Percentiles rank a stretch among this genome's conserved stretches.
Conservation (phyloP, 164 flowering plant genomes). For the Taxillus chinensis region DNA sequence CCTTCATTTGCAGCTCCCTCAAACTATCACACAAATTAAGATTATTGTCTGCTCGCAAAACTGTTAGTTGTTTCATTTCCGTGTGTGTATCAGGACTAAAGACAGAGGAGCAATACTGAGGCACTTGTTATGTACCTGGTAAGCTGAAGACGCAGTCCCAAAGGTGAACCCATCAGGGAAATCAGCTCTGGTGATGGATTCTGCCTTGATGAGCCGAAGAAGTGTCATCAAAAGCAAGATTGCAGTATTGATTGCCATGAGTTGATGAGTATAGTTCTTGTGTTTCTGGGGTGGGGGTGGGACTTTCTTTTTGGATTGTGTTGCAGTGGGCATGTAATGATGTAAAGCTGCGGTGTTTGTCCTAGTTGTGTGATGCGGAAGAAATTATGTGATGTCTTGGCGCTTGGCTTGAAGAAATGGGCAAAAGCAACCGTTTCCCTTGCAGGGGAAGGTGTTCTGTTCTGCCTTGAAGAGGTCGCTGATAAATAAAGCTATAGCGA, state of each 20-base stretch:
- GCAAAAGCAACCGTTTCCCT: no score
- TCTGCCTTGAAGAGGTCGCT: no score
- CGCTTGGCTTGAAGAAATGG: no score
- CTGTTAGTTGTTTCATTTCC: background rate
- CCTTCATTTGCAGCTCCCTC: conserved; percentile 89
- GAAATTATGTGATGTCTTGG: no score
- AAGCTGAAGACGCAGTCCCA: conserved; percentile 92
- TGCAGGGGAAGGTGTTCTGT: no score
- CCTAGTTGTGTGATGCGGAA: no score
- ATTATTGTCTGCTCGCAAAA: background rate
- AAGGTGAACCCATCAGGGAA: conserved; percentile 68
- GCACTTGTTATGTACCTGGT: conserved; percentile 37
- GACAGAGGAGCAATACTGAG: background rate
- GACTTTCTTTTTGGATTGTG: no score
- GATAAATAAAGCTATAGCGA: no score
- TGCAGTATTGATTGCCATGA: conserved; percentile 12
- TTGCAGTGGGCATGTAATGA: no score
- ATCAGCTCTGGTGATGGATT: conserved; percentile 49
- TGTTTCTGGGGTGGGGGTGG: no score
- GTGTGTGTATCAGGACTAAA: background rate
- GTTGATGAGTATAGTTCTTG: background rate
- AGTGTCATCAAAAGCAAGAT: conserved; percentile 8
- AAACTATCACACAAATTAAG: conserved; percentile 28
- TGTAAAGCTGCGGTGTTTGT: no score
- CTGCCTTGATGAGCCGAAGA: conserved; percentile 10